phyloP scores from a whole-genome alignment of 2,329 filamentous ascomycete species.

The Lecanicillium sp. region DNA sequence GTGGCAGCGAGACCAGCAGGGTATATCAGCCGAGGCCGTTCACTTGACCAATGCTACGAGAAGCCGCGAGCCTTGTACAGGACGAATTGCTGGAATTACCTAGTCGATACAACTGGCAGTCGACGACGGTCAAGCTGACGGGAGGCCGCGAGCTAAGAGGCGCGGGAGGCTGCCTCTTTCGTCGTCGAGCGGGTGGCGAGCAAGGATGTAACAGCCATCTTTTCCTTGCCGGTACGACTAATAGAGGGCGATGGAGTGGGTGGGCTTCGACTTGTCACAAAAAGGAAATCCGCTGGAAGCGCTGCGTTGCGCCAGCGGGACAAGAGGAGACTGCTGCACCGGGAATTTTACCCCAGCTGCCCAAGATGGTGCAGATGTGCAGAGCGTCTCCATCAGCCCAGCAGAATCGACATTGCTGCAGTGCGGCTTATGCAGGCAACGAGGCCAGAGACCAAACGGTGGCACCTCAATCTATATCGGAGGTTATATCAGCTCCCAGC shows the following conservation, averaged over 20 bases:
- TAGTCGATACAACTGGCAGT: too few relatives aligned
- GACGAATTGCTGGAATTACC: too few relatives aligned
- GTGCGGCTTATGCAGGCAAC: too few relatives aligned
- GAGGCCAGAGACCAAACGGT: too few relatives aligned
- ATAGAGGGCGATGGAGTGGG: not conserved
- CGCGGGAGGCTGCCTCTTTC: not conserved
- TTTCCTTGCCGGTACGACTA: too few relatives aligned
- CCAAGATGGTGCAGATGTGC: not conserved
- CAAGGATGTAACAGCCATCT: not conserved
- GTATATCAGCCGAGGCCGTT: too few relatives aligned
- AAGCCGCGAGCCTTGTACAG: not conserved
- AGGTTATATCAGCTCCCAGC: too few relatives aligned
- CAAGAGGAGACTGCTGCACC: not conserved
- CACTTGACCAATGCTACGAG: not conserved
- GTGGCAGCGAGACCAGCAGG: too few relatives aligned
- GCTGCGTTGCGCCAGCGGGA: not conserved
- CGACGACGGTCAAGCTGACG: not conserved
- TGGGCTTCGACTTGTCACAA: slow-evolving; percentile 10
- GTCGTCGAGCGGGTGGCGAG: not conserved
- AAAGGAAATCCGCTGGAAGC: slow-evolving; percentile 9
- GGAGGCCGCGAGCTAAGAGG: too few relatives aligned
- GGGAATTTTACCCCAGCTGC: slow-evolving; percentile 1
- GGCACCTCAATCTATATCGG: too few relatives aligned
- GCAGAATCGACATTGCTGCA: too few relatives aligned
- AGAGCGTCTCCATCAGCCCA: too few relatives aligned